Evolutionary conservation across 2,329 filamentous ascomycete species (phyloP).

Genomic region (Colletotrichum sansevieriae): DNA sequence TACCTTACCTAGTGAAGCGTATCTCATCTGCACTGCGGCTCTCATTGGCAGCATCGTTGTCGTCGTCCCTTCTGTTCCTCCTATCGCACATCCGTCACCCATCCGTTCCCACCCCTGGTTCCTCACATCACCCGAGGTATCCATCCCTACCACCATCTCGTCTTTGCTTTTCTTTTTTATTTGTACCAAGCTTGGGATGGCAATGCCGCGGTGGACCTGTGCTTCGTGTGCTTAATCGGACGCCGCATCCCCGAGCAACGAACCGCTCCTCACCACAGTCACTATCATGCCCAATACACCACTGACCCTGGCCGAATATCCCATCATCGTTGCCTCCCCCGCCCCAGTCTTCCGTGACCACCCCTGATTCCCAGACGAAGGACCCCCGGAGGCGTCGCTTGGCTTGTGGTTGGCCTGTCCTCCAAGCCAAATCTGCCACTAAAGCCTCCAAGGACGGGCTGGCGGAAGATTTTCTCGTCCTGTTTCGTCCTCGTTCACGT

Average conservation of each 20-base stretch:
- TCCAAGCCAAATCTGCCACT: conserved; percentile 6
- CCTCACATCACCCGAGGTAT: conserved; percentile 19
- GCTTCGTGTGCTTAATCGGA: conserved; percentile 43
- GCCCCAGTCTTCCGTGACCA: neutral
- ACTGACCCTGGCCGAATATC: too few relatives aligned
- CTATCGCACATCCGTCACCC: conserved; percentile 23
- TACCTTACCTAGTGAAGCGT: too few relatives aligned
- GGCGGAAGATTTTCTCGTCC: conserved; percentile 39
- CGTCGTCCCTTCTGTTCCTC: neutral
- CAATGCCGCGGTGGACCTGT: conserved; percentile 41
- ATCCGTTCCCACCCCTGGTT: conserved; percentile 32
- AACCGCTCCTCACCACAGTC: conserved; percentile 24
- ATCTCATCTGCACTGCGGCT: conserved; percentile 20
- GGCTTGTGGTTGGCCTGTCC: conserved; percentile 35
- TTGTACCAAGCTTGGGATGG: conserved; percentile 44
- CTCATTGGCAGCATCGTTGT: conserved; percentile 31
- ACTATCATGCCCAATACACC: conserved; percentile 7
- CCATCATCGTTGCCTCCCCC: conserved; percentile 14
- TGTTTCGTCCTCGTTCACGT: conserved; percentile 42
- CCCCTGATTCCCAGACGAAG: conserved; percentile 17
- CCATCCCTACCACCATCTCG: conserved; percentile 33
- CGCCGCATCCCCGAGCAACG: conserved; percentile 37
- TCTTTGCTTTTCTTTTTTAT: conserved; percentile 42
- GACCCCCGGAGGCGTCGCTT: conserved; percentile 24
- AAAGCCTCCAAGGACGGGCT: conserved; percentile 30